Percentiles rank a stretch among this genome's conserved stretches.
Evolutionary conservation across 352 stramenopile genomes (phyloP).

Genomic region (Pythium vanterpoolii): DNA sequence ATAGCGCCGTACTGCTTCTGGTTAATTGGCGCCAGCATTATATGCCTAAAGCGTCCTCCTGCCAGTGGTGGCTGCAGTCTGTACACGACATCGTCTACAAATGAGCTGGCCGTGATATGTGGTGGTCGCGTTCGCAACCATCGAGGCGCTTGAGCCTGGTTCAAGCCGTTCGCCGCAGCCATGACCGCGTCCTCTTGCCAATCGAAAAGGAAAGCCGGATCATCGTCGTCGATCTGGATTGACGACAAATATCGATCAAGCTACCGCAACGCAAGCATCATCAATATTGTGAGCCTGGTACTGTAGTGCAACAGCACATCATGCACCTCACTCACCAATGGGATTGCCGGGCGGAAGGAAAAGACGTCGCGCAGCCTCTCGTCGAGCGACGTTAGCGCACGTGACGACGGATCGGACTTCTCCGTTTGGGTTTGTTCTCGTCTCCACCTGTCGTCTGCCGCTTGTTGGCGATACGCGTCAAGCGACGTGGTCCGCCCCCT

Average conservation of each 20-base stretch:
- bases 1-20: constrained; percentile 18
- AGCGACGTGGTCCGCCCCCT: no score
- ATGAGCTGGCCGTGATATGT: constrained; percentile 24
- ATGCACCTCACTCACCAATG: constrained; percentile 2
- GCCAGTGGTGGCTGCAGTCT: constrained; percentile 15
- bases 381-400: constrained; percentile 51
- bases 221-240: constrained; percentile 9
- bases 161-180: constrained; percentile 16
- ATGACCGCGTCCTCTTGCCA: constrained; percentile 7
- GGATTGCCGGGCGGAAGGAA: background rate
- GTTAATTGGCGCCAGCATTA: constrained; percentile 28
- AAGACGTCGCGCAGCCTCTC: constrained; percentile 38
- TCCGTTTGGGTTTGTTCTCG: no score
- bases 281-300: constrained; percentile 8
- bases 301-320: constrained; percentile 5
- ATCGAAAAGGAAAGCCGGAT: constrained; percentile 14
- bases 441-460: no score
- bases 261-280: constrained; percentile 9
- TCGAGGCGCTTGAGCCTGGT: constrained; percentile 13
- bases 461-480: no score
- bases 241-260: constrained; percentile 16
- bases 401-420: constrained; percentile 43
- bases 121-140: constrained; percentile 26
- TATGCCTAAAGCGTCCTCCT: constrained; percentile 15
- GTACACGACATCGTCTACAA: constrained; percentile 23